phyloP scores from a whole-genome alignment of 495 filamentous ascomycete genomes.

The Lentithecium fluviatile region DNA sequence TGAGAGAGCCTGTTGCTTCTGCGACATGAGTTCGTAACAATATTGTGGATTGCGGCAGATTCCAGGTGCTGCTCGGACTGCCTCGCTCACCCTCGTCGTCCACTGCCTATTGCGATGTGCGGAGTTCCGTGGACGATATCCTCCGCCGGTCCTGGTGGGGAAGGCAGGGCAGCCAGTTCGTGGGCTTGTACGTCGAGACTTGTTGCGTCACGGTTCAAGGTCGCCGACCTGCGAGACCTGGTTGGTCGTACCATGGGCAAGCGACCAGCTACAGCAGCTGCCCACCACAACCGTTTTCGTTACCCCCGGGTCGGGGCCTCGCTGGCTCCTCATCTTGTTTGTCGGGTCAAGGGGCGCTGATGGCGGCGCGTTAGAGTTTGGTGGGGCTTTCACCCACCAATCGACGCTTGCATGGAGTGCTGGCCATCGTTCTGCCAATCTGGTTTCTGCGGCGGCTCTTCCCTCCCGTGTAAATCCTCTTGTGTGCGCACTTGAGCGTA shows the following conservation, averaged over 20 bases:
- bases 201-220: conserved; percentile 4
- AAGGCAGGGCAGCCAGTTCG: no score
- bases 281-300: conserved; percentile 28
- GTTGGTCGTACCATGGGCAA: conserved; percentile 19
- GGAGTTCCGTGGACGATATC: background rate
- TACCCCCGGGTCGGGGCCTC: conserved; percentile 21
- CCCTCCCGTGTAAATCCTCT: conserved; percentile 26
- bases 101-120: conserved; percentile 16
- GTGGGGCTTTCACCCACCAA: conserved; percentile 15
- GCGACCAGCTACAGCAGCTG: conserved; percentile 4
- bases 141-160: background rate
- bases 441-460: conserved; percentile 15
- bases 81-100: conserved; percentile 27
- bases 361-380: conserved; percentile 24
- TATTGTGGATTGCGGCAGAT: background rate
- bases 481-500: background rate
- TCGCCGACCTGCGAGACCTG: conserved; percentile 13
- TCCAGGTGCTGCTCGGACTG: background rate
- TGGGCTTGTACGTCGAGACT: conserved; percentile 1
- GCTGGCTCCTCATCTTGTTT: conserved; percentile 11
- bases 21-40: background rate
- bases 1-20: background rate
- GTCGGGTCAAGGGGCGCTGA: conserved; percentile 15
- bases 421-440: conserved; percentile 8
- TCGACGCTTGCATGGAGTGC: conserved; percentile 17